These are phyloP conservation scores for Hyaloperonospora arabidopsidis DNA, from an alignment of 352 stramenopile genomes.

Conservation along the genomic window DNA sequence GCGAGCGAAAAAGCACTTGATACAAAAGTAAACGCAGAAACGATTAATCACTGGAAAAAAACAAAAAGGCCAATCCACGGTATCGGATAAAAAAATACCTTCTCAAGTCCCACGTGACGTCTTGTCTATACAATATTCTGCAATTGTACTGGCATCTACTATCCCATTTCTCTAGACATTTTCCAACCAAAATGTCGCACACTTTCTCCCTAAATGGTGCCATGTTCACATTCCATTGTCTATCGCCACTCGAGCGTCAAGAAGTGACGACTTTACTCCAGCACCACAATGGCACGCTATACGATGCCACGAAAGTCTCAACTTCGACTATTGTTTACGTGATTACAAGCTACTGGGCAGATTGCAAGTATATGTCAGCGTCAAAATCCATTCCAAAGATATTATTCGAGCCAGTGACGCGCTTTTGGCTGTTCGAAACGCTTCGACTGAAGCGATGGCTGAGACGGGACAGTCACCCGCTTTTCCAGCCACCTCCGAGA, in stretches of 20 bases:
- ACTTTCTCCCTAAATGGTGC: constrained; percentile 23
- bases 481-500: constrained; percentile 39
- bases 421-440: constrained; percentile 51
- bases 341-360: constrained; percentile 49
- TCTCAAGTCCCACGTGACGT: no score
- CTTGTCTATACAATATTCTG: no score
- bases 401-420: constrained; percentile 28
- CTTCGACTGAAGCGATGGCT: constrained; percentile 35
- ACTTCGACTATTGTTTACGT: constrained; percentile 28
- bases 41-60: no score
- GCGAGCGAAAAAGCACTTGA: no score
- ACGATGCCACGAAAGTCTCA: background rate
- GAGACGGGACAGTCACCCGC: constrained; percentile 23
- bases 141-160: background rate
- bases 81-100: no score
- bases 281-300: constrained; percentile 14
- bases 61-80: no score
- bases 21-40: no score
- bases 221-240: constrained; percentile 31
- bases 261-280: constrained; percentile 15
- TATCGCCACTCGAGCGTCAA: constrained; percentile 12
- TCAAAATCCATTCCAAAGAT: background rate
- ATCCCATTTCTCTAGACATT: background rate
- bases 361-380: constrained; percentile 7
- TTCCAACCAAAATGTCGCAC: constrained; percentile 4